Percentiles rank a stretch among this genome's conserved stretches.
phyloP scores from a whole-genome alignment of 2,329 filamentous ascomycete genomes.

The Ceratocystis alfenasii region DNA sequence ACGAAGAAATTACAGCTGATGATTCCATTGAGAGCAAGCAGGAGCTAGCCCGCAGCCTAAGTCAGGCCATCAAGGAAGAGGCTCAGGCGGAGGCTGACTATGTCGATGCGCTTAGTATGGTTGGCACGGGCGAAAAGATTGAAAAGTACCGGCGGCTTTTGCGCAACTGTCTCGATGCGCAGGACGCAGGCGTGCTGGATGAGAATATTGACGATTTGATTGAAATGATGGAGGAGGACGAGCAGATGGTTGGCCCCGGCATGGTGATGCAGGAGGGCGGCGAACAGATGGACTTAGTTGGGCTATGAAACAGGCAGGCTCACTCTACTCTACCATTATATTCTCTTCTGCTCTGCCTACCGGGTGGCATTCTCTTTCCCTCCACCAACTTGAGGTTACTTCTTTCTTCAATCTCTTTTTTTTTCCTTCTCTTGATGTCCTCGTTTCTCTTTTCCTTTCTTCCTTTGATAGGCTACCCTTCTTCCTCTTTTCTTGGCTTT shows the following conservation, averaged over 20 bases:
- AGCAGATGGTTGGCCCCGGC: constrained; percentile 32
- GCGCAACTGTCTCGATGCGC: constrained; percentile 53
- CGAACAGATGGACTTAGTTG: constrained; percentile 27
- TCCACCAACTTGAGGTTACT: background rate
- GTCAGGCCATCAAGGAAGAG: constrained; percentile 46
- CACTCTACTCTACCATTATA: background rate
- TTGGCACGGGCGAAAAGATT: constrained; percentile 61
- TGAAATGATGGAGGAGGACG: constrained; percentile 51
- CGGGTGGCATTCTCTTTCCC: background rate
- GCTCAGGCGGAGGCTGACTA: constrained; percentile 54
- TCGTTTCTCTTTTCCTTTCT: background rate
- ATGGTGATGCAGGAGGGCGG: constrained; percentile 28
- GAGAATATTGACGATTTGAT: constrained; percentile 49
- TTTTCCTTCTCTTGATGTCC: background rate
- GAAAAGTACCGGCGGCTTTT: constrained; percentile 61
- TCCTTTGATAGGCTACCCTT: background rate
- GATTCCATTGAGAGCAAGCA: constrained; percentile 43
- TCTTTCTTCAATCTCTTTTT: background rate
- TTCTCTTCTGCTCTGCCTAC: background rate
- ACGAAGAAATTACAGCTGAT: constrained; percentile 25
- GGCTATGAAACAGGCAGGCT: background rate
- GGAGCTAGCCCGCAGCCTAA: constrained; percentile 46
- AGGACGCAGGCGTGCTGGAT: constrained; percentile 57
- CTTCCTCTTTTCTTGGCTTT: background rate
- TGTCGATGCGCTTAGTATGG: constrained; percentile 53